A percentile compares a stretch with the other conserved stretches of the same genome.
These are phyloP conservation scores for Hevea brasiliensis DNA, from an alignment of 345 rosid species.

Conservation along the genomic window DNA sequence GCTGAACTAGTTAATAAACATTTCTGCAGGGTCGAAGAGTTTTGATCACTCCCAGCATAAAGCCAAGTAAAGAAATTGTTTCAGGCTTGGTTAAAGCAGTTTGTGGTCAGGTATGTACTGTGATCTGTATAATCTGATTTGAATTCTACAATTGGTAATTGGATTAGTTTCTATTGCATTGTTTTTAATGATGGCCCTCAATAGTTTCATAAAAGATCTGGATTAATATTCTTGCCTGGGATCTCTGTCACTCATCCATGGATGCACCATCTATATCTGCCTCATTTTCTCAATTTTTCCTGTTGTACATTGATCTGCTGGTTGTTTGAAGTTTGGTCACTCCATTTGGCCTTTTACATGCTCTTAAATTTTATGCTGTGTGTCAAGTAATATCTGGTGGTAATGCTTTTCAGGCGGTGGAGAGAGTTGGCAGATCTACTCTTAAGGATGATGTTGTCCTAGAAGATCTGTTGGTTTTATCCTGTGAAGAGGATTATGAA, in stretches of 20 bases:
- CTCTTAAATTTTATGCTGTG: neutral
- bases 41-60: conserved; percentile 54
- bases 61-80: conserved; percentile 55
- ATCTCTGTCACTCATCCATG: neutral
- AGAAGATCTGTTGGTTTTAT: conserved; percentile 66
- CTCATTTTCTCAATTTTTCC: neutral
- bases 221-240: neutral
- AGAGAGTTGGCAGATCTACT: conserved; percentile 74
- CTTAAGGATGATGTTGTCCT: conserved; percentile 51
- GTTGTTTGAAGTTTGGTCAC: neutral
- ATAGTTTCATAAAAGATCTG: neutral
- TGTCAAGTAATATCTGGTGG: conserved; percentile 13
- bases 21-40: conserved; percentile 54
- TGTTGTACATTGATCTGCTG: neutral
- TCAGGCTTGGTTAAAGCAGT: conserved; percentile 57
- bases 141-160: neutral
- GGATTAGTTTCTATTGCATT: neutral
- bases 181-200: neutral
- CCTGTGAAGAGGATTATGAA: conserved; percentile 75
- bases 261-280: neutral
- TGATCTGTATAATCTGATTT: neutral
- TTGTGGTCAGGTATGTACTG: conserved; percentile 59
- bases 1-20: neutral
- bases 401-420: conserved; percentile 52
- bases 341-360: neutral